Evolutionary conservation across 371 early-diverging fungal genomes (phyloP).

Genomic region (Saksenaea oblongispora): DNA sequence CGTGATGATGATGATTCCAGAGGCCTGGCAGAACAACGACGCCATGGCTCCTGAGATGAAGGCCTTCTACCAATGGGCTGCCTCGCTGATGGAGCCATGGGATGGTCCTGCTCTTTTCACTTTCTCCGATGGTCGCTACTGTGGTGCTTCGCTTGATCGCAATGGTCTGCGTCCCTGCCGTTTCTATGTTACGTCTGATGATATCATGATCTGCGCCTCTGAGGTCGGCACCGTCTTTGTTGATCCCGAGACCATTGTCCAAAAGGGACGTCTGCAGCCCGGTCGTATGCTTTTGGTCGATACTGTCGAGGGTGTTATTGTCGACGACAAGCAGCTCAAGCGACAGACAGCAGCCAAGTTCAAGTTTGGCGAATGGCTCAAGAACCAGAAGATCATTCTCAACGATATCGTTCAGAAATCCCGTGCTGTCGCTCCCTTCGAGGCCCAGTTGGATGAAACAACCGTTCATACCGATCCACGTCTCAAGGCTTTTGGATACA

Average conservation of each 20-base stretch:
- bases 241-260: constrained; percentile 75
- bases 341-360: constrained; percentile 64
- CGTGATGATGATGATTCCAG: constrained; percentile 97
- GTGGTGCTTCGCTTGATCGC: constrained; percentile 94
- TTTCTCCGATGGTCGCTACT: constrained; percentile 95
- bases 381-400: constrained; percentile 74
- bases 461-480: constrained; percentile 75
- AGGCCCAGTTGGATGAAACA: constrained; percentile 41
- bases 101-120: constrained; percentile 98
- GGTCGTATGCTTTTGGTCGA: constrained; percentile 97
- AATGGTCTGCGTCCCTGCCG: constrained; percentile 97
- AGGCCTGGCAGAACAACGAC: constrained; percentile 94
- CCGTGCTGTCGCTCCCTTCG: constrained; percentile 11
- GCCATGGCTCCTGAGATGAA: constrained; percentile 84
- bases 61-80: constrained; percentile 96
- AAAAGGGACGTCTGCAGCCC: constrained; percentile 95
- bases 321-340: constrained; percentile 91
- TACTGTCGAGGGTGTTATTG: constrained; percentile 85
- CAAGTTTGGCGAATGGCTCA: constrained; percentile 85
- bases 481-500: constrained; percentile 88
- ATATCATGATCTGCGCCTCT: constrained; percentile 95
- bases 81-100: constrained; percentile 97
- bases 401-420: constrained; percentile 52
- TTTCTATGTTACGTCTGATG: constrained; percentile 88
- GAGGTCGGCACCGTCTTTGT: constrained; percentile 94